A percentile compares a stretch with the other conserved stretches of the same genome.
These are phyloP conservation scores for Phytophthora boehmeriae DNA, from an alignment of 352 stramenopile species.

Conservation along the genomic window DNA sequence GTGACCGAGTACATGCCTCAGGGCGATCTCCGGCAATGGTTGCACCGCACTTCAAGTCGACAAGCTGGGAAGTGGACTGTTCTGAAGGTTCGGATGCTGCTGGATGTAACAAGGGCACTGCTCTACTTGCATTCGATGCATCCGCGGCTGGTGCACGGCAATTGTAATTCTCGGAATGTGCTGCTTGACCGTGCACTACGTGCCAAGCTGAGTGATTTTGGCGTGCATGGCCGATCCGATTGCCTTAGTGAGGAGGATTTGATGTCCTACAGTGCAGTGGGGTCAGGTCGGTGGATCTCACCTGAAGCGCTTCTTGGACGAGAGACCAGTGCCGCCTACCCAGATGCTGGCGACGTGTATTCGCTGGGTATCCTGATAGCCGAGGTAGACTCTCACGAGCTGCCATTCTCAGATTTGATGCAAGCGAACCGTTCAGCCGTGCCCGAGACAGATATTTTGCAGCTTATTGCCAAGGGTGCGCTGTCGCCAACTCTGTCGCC, in stretches of 20 bases:
- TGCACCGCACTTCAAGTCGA: constrained; percentile 50
- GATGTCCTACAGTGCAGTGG: constrained; percentile 68
- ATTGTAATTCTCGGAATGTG: constrained; percentile 74
- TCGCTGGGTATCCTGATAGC: constrained; percentile 73
- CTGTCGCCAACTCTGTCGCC: constrained; percentile 60
- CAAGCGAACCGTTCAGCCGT: constrained; percentile 56
- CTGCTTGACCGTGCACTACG: constrained; percentile 59
- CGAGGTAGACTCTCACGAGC: constrained; percentile 72
- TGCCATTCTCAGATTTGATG: constrained; percentile 78
- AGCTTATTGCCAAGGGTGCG: constrained; percentile 68
- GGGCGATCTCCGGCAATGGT: constrained; percentile 72
- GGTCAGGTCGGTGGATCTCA: constrained; percentile 73
- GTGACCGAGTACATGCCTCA: constrained; percentile 79
- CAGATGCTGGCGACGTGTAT: constrained; percentile 67
- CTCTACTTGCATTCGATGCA: constrained; percentile 75
- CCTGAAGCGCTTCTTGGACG: constrained; percentile 66
- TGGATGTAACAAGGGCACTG: constrained; percentile 67
- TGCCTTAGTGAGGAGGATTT: constrained; percentile 62
- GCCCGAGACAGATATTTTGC: constrained; percentile 64
- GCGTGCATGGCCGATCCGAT: constrained; percentile 48
- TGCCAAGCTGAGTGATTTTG: constrained; percentile 76
- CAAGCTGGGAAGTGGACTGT: constrained; percentile 57
- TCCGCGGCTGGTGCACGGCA: constrained; percentile 58
- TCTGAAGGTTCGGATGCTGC: constrained; percentile 63
- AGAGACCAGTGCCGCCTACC: constrained; percentile 45